Base-by-base conservation (phyloP, 179 eudicot genomes). In the Beta macrorhiza region DNA sequence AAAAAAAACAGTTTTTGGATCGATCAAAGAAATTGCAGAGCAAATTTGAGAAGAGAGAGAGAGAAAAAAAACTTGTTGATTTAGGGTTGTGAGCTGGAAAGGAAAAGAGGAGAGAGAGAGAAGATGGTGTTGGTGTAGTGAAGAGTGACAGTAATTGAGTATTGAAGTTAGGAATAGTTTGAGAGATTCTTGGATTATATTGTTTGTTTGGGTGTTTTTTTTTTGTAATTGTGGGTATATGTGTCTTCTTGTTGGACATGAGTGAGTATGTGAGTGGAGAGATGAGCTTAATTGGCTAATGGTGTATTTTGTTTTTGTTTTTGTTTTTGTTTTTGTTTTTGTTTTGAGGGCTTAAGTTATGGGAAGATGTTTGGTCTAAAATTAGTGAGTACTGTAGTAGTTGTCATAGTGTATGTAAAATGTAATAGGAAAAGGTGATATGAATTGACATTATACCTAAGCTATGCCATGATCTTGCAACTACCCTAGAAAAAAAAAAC, bases 61-160 rank as follows among this genome's bases (percentile, higher is more conserved):
- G 25, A 25, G 25, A 25, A 25, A 42, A 22, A 7, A 53, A 20
- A 17, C 37, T 29, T 20, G n/a, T 57, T 5, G 67, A 37, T 20
- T 56, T 55, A 77, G 71, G 79, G 83, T 51, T 65, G 62, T 75
- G 83, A 75, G 83, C 57, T 75, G 83, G 56, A 75, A 56, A 75
- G 75, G 53, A 67, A 13, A 22, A 22, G 25, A 72, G 17, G 8
- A 52, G 11, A 62, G 70, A 44, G 75, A 53, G 51, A 25, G 45
- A 57, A 37, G 42, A 2, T 37, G 42, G 42, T 37, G 42, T 3
- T 37, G 42, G 42, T 32, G 37, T 37, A 37, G 5, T 12, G 68
- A 62, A 4, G 49, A 68, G 81, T 56, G 76, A 70, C 25, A 55
- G 32, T 11, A 15, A 51, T 37, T 51, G 67, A 62, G 37, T 62